Base-by-base conservation (phyloP, 352 stramenopile genomes). In the Pythium dissimile region DNA sequence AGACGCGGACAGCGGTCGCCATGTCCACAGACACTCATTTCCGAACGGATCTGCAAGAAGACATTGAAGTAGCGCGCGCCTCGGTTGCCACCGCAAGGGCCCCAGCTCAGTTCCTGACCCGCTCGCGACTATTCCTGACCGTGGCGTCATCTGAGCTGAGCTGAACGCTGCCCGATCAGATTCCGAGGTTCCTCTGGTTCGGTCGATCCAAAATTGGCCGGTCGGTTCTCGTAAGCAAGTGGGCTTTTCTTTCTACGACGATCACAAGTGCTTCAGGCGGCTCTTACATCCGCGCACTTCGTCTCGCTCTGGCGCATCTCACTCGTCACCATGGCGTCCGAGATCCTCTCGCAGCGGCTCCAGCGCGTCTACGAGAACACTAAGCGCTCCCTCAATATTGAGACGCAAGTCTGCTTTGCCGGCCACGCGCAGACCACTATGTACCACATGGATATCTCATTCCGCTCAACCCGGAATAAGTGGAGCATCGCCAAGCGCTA, bases 391-490 rank as follows among this genome's bases (percentile, higher is more conserved):
- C 77, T 92, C 51, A 88, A 81, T 65, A 88, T 92, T 57, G 81
- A 73, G 71, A 90, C 85, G n/a, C 72, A 89, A 50, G 77, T 92
- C 64, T 75, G 71, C 39, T 67, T 77, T 21, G 66, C 66, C 5
- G 73, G 73, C 15, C 51, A 75, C 27, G 52, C 73, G 23, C 78
- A 79, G n/a, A 82, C 77, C 46, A 94, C 82, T 30, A 80, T 92
- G 62, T 94, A 94, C 65, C 82, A 86, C 52, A 89, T 94, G 77
- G 84, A 92, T 64, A 89, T 94, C 31, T 91, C 80, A 9, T 94
- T 91, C 67, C 78, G 73, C 43, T 86, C 72, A 24, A 94, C 85
- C 42, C 82, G 81, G 35, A 89, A 92, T 60, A 92, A 91, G 64
- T 94, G 84, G 84, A 91, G 70, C 59, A 92, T 94, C 52, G 71